phyloP scores from a whole-genome alignment of 2,329 filamentous ascomycete species.

The Pseudogymnoascus sp. region DNA sequence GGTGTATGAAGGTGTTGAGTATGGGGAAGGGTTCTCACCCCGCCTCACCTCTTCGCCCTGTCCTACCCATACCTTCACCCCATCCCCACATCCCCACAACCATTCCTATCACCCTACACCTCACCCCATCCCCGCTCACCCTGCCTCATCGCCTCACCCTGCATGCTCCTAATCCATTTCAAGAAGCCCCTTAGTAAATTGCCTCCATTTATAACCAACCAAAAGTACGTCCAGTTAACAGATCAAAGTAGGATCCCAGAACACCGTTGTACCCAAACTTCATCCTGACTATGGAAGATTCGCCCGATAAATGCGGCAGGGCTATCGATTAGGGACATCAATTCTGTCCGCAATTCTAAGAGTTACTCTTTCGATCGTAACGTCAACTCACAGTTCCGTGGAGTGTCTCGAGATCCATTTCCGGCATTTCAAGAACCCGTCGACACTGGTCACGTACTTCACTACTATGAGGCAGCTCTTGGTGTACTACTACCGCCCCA shows the following conservation, averaged over 20 bases:
- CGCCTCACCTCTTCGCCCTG: too few relatives aligned
- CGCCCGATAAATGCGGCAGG: background rate
- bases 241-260: background rate
- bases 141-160: too few relatives aligned
- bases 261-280: background rate
- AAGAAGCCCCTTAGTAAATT: too few relatives aligned
- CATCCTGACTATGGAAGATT: background rate
- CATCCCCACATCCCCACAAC: too few relatives aligned
- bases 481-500: constrained; percentile 14
- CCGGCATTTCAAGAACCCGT: constrained; percentile 13
- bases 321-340: constrained; percentile 3
- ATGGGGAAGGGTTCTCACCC: too few relatives aligned
- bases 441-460: constrained; percentile 14
- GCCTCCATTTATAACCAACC: too few relatives aligned
- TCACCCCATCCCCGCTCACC: too few relatives aligned
- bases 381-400: background rate
- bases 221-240: background rate
- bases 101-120: too few relatives aligned
- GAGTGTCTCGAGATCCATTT: constrained; percentile 9
- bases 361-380: background rate
- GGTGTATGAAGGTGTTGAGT: too few relatives aligned
- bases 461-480: constrained; percentile 15
- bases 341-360: background rate
- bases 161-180: too few relatives aligned
- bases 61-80: too few relatives aligned